phyloP scores from a whole-genome alignment of 1,284 basidiomycete genomes.

The Lentinus polychrous region DNA sequence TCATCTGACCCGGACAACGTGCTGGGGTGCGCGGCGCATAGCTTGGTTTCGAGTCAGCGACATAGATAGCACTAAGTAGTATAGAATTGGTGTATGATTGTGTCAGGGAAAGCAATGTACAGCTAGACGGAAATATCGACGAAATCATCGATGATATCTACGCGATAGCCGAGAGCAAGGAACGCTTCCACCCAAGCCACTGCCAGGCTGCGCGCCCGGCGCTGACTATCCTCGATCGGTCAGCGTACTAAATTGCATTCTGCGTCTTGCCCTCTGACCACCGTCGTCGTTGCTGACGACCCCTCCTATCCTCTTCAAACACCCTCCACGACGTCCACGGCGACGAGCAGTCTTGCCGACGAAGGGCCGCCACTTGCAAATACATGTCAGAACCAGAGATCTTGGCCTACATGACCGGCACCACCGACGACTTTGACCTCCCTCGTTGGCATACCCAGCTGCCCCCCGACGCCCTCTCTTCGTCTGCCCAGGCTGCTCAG shows the following conservation, averaged over 20 bases:
- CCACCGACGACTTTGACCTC: conserved; percentile 64
- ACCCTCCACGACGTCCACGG: conserved; percentile 8
- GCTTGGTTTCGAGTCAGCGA: too few species aligned
- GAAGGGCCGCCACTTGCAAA: conserved; percentile 11
- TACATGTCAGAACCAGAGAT: conserved; percentile 47
- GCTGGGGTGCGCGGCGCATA: background rate
- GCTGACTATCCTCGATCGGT: conserved; percentile 2
- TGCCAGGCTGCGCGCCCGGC: conserved; percentile 3
- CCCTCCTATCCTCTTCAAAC: conserved; percentile 11
- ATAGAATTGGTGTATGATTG: too few species aligned
- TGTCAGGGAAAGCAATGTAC: too few species aligned
- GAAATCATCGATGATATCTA: conserved; percentile 2
- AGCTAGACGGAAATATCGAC: too few species aligned
- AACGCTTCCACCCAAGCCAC: background rate
- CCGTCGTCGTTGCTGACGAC: conserved; percentile 16
- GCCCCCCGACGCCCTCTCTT: conserved; percentile 52
- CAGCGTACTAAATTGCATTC: background rate
- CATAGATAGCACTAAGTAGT: too few species aligned
- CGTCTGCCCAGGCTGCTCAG: conserved; percentile 54
- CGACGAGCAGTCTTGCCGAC: conserved; percentile 8
- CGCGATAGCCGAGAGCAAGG: background rate
- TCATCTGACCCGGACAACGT: background rate
- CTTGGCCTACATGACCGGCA: conserved; percentile 42
- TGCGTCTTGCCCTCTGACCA: conserved; percentile 6
- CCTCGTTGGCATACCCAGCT: conserved; percentile 73